Evolutionary conservation across 352 stramenopile genomes (phyloP), one percentile per base, ranked within the genome.

Genomic region (Pythium folliculosum): DNA sequence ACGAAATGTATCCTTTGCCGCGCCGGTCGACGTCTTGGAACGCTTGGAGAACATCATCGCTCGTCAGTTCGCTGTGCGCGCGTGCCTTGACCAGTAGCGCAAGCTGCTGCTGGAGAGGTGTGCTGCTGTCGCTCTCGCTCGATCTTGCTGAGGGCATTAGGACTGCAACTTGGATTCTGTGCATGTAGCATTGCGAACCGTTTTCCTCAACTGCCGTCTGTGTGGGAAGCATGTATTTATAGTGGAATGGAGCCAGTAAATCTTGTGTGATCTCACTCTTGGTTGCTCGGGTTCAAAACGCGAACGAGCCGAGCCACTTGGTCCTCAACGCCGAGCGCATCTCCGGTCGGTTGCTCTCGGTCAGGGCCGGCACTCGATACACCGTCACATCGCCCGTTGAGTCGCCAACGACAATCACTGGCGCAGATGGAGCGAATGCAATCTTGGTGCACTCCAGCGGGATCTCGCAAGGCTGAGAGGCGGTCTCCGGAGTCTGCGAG

Each of bases 341-440:
- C 60, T 8, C 37, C 17, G 45, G 55, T n/a, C 65, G 62, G 3
- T 25, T 58, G 19, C 35, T 49, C 19, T 77, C 68, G 10, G 77
- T 57, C 60, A 81, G 71, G 10, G 75, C 69, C 0, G 78, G 80
- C 3, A 94, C 80, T 53, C 87, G 79, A 45, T 92, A 94, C 2
- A 94, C 82, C 0, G 79, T 89, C 16, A 94, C 84, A 21, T 92
- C 78, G 10, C 87, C 86, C 8, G 74, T 89, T 10, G 82, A 89
- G 61, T 95, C 87, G 32, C 87, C 86, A 5, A 93, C 84, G 5
- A 94, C 77, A 3, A 94, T 77, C 1, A 94, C 85, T 0, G 86
- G 87, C 14, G 81, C 87, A 21, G 77, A 84, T 3, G 81, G 81
- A 1, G 85, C 84, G 59, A 94, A 94, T 5, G 81, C 77, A 8